Percentiles rank a stretch among this genome's conserved stretches.
Conservation (phyloP, 306 rosid species). For the Dryas drummondii region DNA sequence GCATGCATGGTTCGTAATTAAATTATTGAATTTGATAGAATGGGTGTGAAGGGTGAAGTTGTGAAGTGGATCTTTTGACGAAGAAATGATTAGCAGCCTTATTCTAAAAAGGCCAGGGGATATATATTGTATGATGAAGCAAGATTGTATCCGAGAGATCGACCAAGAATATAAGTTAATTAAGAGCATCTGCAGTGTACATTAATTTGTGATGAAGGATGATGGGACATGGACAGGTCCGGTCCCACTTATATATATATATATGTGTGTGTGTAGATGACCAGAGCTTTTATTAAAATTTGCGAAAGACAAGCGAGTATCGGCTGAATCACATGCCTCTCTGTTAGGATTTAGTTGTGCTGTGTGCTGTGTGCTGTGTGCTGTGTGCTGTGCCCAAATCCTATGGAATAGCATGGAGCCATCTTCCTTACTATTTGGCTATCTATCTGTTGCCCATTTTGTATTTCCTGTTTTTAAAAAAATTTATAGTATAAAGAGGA, state of each 20-base stretch:
- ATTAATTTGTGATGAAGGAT: too few species aligned
- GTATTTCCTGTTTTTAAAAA: neutral
- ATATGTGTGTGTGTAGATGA: too few species aligned
- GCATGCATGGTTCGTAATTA: too few species aligned
- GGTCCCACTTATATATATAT: too few species aligned
- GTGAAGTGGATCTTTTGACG: constrained; percentile 23
- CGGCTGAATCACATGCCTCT: constrained; percentile 59
- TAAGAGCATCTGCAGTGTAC: too few species aligned
- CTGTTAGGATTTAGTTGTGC: constrained; percentile 51
- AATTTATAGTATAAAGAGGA: neutral
- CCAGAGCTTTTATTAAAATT: constrained; percentile 15
- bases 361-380: constrained; percentile 13
- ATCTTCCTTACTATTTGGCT: constrained; percentile 28
- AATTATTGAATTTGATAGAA: too few species aligned
- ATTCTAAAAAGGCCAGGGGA: constrained; percentile 12
- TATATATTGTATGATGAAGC: constrained; percentile 6
- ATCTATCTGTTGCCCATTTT: constrained; percentile 20
- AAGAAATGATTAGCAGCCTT: constrained; percentile 34
- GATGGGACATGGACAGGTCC: too few species aligned
- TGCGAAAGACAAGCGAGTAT: constrained; percentile 55
- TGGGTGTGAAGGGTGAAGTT: neutral
- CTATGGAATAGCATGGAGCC: constrained; percentile 63
- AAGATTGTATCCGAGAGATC: neutral
- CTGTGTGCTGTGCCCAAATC: constrained; percentile 20
- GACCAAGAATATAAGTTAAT: neutral